phyloP scores from a whole-genome alignment of 257 asterid genomes.

The Hygrophila difformis region DNA sequence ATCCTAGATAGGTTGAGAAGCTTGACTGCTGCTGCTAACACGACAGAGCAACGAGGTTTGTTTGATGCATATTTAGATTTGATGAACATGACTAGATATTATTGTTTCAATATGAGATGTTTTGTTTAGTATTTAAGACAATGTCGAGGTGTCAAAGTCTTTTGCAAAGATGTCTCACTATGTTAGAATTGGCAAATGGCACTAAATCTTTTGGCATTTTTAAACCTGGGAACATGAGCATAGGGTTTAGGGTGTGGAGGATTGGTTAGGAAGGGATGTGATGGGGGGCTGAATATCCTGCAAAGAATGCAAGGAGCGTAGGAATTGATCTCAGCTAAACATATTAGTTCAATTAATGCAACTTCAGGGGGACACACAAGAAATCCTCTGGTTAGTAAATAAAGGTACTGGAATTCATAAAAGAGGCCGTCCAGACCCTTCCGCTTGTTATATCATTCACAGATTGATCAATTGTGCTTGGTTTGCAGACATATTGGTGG shows the following conservation, averaged over 20 bases:
- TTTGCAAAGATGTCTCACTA: neutral
- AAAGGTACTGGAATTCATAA: no score
- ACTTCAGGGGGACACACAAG: neutral
- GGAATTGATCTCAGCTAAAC: neutral
- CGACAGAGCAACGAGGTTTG: conserved; percentile 56
- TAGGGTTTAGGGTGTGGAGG: no score
- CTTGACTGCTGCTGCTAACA: conserved; percentile 44
- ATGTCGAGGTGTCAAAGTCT: neutral
- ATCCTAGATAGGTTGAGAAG: conserved; percentile 44
- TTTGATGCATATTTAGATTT: neutral
- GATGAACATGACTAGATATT: neutral
- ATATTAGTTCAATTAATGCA: neutral
- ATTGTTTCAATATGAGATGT: neutral
- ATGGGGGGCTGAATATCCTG: neutral
- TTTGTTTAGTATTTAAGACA: neutral
- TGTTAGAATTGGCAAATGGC: neutral
- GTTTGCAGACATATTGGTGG: no score
- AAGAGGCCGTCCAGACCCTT: no score
- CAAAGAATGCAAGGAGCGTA: neutral
- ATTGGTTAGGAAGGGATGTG: no score
- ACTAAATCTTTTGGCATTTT: no score
- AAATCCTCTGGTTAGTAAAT: no score
- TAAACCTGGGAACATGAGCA: no score
- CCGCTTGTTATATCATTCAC: no score
- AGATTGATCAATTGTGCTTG: no score